Percentiles rank a stretch among this genome's conserved stretches.
Conservation (phyloP, 805 yeast genomes). For the Tetrapisispora nanseiensis region DNA sequence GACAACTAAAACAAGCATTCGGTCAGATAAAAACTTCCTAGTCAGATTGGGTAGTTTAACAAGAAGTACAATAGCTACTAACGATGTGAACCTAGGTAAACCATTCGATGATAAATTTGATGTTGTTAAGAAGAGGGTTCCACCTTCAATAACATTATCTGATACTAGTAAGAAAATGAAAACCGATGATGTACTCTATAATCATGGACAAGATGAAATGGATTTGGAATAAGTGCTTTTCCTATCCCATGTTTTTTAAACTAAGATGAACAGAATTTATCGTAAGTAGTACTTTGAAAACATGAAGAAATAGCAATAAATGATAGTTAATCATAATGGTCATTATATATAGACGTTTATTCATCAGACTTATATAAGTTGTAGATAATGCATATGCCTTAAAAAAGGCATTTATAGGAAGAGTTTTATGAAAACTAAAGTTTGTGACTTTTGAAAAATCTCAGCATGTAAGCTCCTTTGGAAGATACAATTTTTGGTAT, state of each 20-base stretch:
- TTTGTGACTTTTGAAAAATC: too few species aligned
- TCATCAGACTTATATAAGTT: neutral
- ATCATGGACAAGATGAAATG: conserved; percentile 3
- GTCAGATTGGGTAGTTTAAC: neutral
- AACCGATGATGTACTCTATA: neutral
- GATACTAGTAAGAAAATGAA: neutral
- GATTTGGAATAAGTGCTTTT: conserved; percentile 2
- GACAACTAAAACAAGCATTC: conserved; percentile 13
- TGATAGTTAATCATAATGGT: too few species aligned
- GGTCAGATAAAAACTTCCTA: conserved; percentile 1
- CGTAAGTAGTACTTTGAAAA: too few species aligned
- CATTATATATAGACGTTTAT: too few species aligned
- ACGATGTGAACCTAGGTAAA: neutral
- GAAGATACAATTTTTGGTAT: too few species aligned
- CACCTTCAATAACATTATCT: neutral
- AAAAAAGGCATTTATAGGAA: too few species aligned
- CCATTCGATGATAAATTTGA: neutral
- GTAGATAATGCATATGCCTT: neutral
- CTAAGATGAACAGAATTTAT: neutral
- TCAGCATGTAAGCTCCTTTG: too few species aligned
- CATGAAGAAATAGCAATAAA: too few species aligned
- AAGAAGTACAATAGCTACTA: neutral
- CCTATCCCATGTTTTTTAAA: neutral
- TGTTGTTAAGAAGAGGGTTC: neutral
- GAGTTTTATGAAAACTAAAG: too few species aligned